Base-by-base conservation (phyloP, 805 yeast species). In the Torulaspora maleeae region DNA sequence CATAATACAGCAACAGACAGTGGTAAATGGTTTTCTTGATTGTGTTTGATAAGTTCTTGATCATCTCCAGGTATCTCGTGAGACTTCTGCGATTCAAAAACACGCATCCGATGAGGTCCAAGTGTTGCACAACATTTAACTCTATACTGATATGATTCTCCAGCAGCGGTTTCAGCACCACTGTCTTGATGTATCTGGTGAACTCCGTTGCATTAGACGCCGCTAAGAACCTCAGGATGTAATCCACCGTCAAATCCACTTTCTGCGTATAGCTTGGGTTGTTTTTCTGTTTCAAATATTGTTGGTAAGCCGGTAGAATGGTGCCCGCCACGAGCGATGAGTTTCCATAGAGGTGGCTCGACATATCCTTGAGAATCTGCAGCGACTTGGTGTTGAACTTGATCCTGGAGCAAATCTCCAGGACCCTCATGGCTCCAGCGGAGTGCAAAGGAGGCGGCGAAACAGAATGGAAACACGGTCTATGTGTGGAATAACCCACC, bases 131-230 rank as follows among this genome's bases (percentile, higher is more conserved):
- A 27, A 54, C 36, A 37, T 72, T 68, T 20, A 58, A 48, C 38
- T 71, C 75, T 25, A 63, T 64, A 3, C 60, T 47, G 24, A 67
- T 53, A 37, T 72, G 76, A 27, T 62, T 67, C 27, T 66, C 51
- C 16, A 49, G 38, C 10, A 61, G 38, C 11, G 63, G 65, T 16
- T 47, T 49, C 6, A 58, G 22, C 13, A 64, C 50, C 24, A 49
- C 51, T 10, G 41, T 43, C 17, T 45, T 48, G 19, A 57, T 34
- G 25, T 45, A 74, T 8, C 64, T 60, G 22, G 64, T 69, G 47
- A 66, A 74, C 39, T 74, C 77, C 0, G 48, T 42, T 25, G 77
- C 72, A 54, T 79, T 77, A 3, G 81, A 64, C 12, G 80, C 77
- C 1, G 82, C 76, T 7, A 77, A 37, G 55, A 67, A 79, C 30